phyloP scores from a whole-genome alignment of 257 asterid genomes.

The Nicotiana benthamiana region DNA sequence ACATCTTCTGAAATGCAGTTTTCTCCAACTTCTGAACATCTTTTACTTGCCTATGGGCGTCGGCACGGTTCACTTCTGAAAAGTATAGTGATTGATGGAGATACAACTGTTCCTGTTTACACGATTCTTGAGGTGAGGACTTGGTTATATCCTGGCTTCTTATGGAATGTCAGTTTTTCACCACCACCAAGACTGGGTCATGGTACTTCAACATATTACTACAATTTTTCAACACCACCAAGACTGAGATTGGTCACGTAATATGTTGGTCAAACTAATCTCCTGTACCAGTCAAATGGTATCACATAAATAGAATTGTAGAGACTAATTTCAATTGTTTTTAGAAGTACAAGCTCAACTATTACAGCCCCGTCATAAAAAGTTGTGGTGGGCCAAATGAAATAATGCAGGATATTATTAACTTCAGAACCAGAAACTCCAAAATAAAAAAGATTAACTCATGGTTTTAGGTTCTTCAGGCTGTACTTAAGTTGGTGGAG shows the following conservation, averaged over 20 bases:
- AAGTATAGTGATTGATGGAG: constrained; percentile 89
- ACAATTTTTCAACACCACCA: background rate
- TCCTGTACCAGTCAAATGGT: background rate
- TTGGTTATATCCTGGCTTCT: background rate
- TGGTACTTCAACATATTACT: background rate
- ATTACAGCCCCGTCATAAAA: background rate
- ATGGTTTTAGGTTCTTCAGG: background rate
- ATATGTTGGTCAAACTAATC: background rate
- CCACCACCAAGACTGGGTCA: background rate
- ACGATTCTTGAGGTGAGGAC: constrained; percentile 77
- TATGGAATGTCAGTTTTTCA: background rate
- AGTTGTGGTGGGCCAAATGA: background rate
- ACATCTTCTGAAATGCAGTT: constrained; percentile 49
- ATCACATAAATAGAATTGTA: background rate
- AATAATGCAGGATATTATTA: background rate
- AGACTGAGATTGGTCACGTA: background rate
- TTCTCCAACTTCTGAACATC: constrained; percentile 93
- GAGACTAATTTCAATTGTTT: background rate
- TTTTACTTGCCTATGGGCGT: constrained; percentile 90
- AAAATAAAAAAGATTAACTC: background rate
- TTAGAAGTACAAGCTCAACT: background rate
- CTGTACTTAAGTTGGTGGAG: background rate
- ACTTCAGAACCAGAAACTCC: background rate
- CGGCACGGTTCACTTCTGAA: constrained; percentile 92
- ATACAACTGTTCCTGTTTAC: constrained; percentile 66